Base-by-base conservation (phyloP, 192 early-diverging fungal genomes). In the Umbelopsis isabellina region DNA sequence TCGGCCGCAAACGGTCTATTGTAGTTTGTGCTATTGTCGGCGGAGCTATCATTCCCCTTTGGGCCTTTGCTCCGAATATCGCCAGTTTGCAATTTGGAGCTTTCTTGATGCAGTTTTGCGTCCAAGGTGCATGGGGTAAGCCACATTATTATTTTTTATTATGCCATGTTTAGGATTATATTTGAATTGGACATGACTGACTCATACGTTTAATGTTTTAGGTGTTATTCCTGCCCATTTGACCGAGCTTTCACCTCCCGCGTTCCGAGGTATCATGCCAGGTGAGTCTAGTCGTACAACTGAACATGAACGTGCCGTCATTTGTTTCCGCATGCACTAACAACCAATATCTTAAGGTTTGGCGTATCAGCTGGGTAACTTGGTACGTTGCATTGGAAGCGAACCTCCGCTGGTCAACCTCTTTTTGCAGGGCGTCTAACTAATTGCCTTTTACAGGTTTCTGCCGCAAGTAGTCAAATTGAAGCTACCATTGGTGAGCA, bases 351-450 rank as follows among this genome's bases (percentile, higher is more conserved):
- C 37, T 41, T 41, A 4, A 41, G 37, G 37, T 41, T 41, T 93
- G n/a, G 70, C 89, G 3, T 92, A 91, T 75, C 90, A 93, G 80
- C 78, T 90, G 18, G 92, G 91, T 30, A 93, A 90, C 68, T 75
- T 93, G 68, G 84, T 92, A 51, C 30, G 85, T 84, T 30, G 82
- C 86, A 70, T 86, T 88, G 51, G 88, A 87, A 51, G 79, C 83
- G n/a, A 75, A 73, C 23, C 67, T 85, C 72, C 37, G 37, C 37
- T 41, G 10, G 10, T 4, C 37, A 41, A 84, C 78, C 27, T 44
- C 22, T 13, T 68, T 30, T 30, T 30, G 1, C 3, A 2, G 9
- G 16, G 35, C 46, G 52, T 49, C 21, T 46, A 16, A 37, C 22
- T 52, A 33, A n/a, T 67, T 49, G 11, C 22, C 15, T 30, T 41